Percentiles rank a stretch among this genome's conserved stretches.
These are phyloP conservation scores for Scalesia atractyloides DNA, from an alignment of 129 eudicot species.

Conservation along the genomic window DNA sequence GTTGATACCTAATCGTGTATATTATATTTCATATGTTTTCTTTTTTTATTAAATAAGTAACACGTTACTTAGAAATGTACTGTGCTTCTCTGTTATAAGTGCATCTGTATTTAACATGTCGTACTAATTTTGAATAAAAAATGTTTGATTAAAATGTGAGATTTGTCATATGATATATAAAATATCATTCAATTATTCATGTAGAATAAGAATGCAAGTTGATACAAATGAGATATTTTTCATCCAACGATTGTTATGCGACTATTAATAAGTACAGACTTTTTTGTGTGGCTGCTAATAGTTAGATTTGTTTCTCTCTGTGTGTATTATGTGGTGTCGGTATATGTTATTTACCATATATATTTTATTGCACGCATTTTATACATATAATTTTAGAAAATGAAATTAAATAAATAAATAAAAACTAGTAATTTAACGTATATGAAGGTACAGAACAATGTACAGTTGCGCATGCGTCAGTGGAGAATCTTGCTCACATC, in stretches of 20 bases:
- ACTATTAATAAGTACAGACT: not conserved
- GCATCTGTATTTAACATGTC: no score
- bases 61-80: no score
- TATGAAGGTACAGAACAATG: constrained; percentile 4
- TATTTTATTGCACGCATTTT: no score
- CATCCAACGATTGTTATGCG: not conserved
- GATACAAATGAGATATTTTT: not conserved
- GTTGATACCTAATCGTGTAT: no score
- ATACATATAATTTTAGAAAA: no score
- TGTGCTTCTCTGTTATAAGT: no score
- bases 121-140: no score
- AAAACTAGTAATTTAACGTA: not conserved
- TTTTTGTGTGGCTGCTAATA: not conserved
- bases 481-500: not conserved
- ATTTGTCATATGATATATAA: not conserved
- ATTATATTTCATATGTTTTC: no score
- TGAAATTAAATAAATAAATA: no score
- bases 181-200: not conserved
- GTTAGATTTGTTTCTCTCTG: not conserved
- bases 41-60: no score
- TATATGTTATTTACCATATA: no score
- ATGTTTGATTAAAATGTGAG: not conserved
- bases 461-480: constrained; percentile 9
- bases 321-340: not conserved
- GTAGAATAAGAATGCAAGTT: not conserved